Percentiles rank a stretch among this genome's conserved stretches.
Evolutionary conservation across 179 eudicot genomes (phyloP).

Genomic region (Spinacia oleracea): DNA sequence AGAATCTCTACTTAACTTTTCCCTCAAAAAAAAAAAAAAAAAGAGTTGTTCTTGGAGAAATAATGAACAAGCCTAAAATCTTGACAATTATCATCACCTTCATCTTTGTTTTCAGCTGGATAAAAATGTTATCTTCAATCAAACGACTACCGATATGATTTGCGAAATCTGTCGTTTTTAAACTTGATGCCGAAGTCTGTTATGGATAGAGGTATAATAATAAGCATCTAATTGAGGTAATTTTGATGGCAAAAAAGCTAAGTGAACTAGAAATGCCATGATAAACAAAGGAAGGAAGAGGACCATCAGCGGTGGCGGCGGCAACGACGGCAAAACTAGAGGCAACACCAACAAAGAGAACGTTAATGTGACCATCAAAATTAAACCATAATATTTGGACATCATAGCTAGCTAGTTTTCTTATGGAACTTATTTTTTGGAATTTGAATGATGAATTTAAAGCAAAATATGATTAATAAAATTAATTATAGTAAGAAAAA

Average conservation of each 20-base stretch:
- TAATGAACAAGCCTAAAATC: too few relatives aligned
- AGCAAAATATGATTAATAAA: background rate
- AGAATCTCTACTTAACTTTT: too few relatives aligned
- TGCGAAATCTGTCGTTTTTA: too few relatives aligned
- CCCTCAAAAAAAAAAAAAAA: too few relatives aligned
- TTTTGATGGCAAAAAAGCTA: constrained; percentile 21
- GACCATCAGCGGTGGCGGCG: constrained; percentile 18
- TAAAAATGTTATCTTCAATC: too few relatives aligned
- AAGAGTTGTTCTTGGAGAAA: too few relatives aligned
- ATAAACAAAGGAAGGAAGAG: constrained; percentile 17
- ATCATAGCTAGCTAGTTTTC: background rate
- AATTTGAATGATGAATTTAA: background rate
- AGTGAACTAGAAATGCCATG: constrained; percentile 14
- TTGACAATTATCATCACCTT: too few relatives aligned
- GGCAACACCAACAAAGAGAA: constrained; percentile 20
- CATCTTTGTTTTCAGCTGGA: too few relatives aligned
- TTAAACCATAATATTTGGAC: background rate
- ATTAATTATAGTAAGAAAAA: background rate
- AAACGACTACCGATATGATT: too few relatives aligned
- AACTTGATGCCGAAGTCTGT: background rate
- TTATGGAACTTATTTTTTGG: background rate
- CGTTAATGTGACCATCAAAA: constrained; percentile 10
- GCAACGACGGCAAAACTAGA: constrained; percentile 15
- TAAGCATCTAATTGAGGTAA: constrained; percentile 6
- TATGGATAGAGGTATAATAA: background rate